These are phyloP conservation scores for Xylariaceae sp. DNA, from an alignment of 2,329 filamentous ascomycete species.

Conservation along the genomic window DNA sequence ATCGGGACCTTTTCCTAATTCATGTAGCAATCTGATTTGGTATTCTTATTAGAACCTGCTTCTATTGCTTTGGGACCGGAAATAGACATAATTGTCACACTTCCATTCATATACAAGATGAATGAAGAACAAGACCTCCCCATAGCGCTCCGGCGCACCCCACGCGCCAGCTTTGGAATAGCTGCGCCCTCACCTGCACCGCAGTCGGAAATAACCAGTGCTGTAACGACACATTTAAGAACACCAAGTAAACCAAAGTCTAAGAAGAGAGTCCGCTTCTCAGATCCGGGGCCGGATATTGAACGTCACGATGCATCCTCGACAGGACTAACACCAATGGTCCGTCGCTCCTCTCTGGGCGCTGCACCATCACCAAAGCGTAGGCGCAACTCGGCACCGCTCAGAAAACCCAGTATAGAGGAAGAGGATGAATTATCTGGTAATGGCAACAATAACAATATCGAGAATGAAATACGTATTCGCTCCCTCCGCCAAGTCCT, in stretches of 20 bases:
- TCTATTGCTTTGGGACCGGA: slow-evolving; percentile 7
- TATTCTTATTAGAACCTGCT: slow-evolving; percentile 7
- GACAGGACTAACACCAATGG: slow-evolving; percentile 62
- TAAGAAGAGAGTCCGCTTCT: slow-evolving; percentile 61
- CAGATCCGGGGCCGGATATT: slow-evolving; percentile 53
- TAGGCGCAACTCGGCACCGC: slow-evolving; percentile 51
- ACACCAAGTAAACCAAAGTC: slow-evolving; percentile 37
- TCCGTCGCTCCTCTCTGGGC: slow-evolving; percentile 53
- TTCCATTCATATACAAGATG: slow-evolving; percentile 18
- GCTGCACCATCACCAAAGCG: slow-evolving; percentile 39
- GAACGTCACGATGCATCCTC: slow-evolving; percentile 35
- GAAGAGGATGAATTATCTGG: slow-evolving; percentile 25
- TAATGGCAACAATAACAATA: slow-evolving; percentile 27
- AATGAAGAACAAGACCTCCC: slow-evolving; percentile 44
- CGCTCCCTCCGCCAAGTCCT: slow-evolving; percentile 57
- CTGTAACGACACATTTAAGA: slow-evolving; percentile 21
- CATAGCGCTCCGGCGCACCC: slow-evolving; percentile 58
- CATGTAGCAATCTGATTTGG: slow-evolving; percentile 3
- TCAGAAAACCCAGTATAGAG: slow-evolving; percentile 10
- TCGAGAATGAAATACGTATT: slow-evolving; percentile 46
- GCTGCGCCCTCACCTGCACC: slow-evolving; percentile 15
- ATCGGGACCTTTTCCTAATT: slow-evolving; percentile 9
- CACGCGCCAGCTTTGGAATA: slow-evolving; percentile 45
- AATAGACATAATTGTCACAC: background rate
- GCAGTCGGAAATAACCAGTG: slow-evolving; percentile 23